phyloP scores from a whole-genome alignment of 768 basidiomycete genomes.

The Phylloporus sp. region DNA sequence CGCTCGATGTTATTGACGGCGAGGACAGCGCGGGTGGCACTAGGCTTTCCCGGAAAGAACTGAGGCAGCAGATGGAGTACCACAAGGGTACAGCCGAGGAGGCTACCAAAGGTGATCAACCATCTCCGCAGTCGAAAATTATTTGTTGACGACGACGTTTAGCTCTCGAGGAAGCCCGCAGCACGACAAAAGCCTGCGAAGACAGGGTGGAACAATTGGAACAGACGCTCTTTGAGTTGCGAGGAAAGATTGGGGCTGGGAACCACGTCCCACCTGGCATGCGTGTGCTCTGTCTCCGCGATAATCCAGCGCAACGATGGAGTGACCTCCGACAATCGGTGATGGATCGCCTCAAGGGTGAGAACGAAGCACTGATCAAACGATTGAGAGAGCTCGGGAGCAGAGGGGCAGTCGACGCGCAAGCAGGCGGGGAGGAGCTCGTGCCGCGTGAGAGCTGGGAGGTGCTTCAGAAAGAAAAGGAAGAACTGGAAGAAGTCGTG shows the following conservation, averaged over 20 bases:
- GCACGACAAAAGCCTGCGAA: conserved; percentile 35
- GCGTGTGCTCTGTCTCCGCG: conserved; percentile 61
- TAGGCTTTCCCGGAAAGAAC: conserved; percentile 31
- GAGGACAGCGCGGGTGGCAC: conserved; percentile 25
- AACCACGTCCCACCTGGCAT: conserved; percentile 67
- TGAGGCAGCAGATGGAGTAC: conserved; percentile 36
- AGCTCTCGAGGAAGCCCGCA: conserved; percentile 45
- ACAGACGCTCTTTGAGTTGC: conserved; percentile 72
- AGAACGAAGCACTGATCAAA: conserved; percentile 79
- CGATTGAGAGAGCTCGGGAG: conserved; percentile 59
- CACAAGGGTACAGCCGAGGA: conserved; percentile 35
- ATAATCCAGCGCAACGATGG: conserved; percentile 84
- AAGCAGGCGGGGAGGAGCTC: conserved; percentile 28
- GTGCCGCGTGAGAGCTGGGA: conserved; percentile 83
- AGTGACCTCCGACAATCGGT: conserved; percentile 67
- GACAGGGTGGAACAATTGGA: conserved; percentile 66
- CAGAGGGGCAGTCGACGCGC: conserved; percentile 24
- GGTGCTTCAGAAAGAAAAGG: conserved; percentile 60
- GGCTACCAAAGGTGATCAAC: conserved; percentile 37
- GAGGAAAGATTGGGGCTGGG: conserved; percentile 71
- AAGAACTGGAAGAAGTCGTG: conserved; percentile 57
- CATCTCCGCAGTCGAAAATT: background rate
- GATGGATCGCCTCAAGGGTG: conserved; percentile 69
- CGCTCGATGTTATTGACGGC: conserved; percentile 44
- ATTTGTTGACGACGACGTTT: background rate